Evolutionary conservation across 176 grass and related monocot genomes (phyloP), one percentile per base, ranked within the genome.

Genomic region (Elaeis guineensis): DNA sequence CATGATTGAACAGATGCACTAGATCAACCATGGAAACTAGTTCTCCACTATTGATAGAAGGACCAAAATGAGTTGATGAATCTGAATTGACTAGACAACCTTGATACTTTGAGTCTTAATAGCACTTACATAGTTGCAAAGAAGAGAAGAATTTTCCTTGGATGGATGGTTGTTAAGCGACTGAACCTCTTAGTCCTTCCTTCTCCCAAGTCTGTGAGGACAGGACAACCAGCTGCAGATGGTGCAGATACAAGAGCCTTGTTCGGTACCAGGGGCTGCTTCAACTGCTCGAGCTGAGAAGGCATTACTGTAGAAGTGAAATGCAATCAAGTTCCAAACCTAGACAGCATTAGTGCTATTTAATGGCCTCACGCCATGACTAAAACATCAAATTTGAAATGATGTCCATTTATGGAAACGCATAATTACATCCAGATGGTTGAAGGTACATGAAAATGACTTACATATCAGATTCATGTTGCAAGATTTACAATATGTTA

Each of bases 61-160:
- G 35, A 9, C 9, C 35, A 44, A 12, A 44, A 12, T 9, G 35
- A 44, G 9, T 12, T 44, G 35, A 44, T 44, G 11, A 12, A 44
- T 44, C 35, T 44, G 35, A 44, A 44, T 44, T 44, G 35, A 44
- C 35, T 14, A 44, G 35, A 44, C 35, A 44, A 44, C 35, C 11
- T 44, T 44, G 35, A 1, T 12, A 44, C 35, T 12, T 9, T 44
- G 35, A 44, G 6, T 44, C 35, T 44, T 12, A 44, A 44, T 44
- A 44, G 32, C 20, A 70, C 93, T 89, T 83, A 92, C 93, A 98
- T 52, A 19, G 88, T 92, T 21, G 87, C 93, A 61, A 98, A 98
- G 21, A 98, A 73, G 26, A 98, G 84, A 53, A 92, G 74, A 16
- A 98, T 92, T 83, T 75, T 92, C 25, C 81, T 76, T 18, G 93